A percentile compares a stretch with the other conserved stretches of the same genome.
Conservation (phyloP, 352 stramenopile species). For the Globisporangium orthogonon region DNA sequence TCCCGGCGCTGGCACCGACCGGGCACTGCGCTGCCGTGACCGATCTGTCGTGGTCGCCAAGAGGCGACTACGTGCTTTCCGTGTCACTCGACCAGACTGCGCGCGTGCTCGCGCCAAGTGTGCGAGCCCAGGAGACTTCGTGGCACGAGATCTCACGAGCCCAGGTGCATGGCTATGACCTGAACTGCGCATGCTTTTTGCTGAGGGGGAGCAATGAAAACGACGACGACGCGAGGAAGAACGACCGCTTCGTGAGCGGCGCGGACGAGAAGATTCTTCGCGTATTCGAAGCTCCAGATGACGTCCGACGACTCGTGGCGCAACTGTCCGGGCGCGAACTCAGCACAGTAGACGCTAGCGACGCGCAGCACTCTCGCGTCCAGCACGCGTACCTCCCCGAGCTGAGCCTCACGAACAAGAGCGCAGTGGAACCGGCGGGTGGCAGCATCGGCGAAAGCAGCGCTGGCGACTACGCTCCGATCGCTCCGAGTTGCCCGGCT, state of each 20-base stretch:
- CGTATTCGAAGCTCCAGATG: conserved; percentile 58
- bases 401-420: conserved; percentile 76
- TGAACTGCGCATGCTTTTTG: conserved; percentile 69
- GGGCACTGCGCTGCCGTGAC: conserved; percentile 53
- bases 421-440: conserved; percentile 4
- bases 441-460: neutral
- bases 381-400: conserved; percentile 66
- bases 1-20: conserved; percentile 40
- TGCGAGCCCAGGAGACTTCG: conserved; percentile 1
- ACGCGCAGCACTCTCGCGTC: conserved; percentile 9
- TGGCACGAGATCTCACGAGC: conserved; percentile 71
- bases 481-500: conserved; percentile 2
- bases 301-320: conserved; percentile 27
- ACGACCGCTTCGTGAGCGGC: conserved; percentile 66
- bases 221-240: neutral
- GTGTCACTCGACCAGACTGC: conserved; percentile 74
- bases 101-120: conserved; percentile 35
- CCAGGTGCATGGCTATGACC: conserved; percentile 78
- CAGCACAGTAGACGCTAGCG: neutral
- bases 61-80: conserved; percentile 59
- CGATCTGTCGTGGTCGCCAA: conserved; percentile 58
- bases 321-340: conserved; percentile 12
- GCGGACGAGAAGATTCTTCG: conserved; percentile 82
- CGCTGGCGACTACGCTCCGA: conserved; percentile 18
- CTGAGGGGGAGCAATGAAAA: neutral